These are phyloP conservation scores for Moesziomyces aphidis DNA, from an alignment of 1,284 basidiomycete species.

Conservation along the genomic window DNA sequence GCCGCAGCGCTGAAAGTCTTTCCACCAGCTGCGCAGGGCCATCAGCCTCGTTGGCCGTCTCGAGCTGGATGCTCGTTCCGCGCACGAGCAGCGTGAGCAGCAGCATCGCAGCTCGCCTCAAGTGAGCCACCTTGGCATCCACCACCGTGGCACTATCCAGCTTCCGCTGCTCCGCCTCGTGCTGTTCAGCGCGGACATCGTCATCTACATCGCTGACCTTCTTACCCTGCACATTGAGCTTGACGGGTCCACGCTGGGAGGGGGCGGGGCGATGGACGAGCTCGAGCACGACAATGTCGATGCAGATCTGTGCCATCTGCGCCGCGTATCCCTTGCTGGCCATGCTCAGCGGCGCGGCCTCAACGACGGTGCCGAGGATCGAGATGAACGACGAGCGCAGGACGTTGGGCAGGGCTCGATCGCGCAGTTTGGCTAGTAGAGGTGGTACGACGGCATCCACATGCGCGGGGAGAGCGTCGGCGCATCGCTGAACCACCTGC, in stretches of 20 bases:
- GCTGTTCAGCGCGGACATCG: conserved; percentile 19
- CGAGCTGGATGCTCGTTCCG: conserved; percentile 49
- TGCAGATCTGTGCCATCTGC: conserved; percentile 43
- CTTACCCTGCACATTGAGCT: conserved; percentile 35
- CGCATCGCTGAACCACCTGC: conserved; percentile 80
- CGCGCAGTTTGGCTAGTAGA: conserved; percentile 51
- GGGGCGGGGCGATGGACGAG: conserved; percentile 17
- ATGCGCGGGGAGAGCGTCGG: conserved; percentile 76
- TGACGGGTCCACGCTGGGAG: conserved; percentile 6
- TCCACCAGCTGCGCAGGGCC: conserved; percentile 4
- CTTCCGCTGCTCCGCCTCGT: conserved; percentile 23
- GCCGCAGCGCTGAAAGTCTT: conserved; percentile 37
- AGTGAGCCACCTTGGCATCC: conserved; percentile 57
- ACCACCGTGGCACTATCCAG: conserved; percentile 41
- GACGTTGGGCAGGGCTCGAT: conserved; percentile 52
- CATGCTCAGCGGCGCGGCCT: conserved; percentile 54
- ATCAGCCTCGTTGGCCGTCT: conserved; percentile 16
- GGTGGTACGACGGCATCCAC: conserved; percentile 46
- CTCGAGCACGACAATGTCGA: conserved; percentile 59
- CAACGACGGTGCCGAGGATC: conserved; percentile 63
- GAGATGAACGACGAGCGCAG: conserved; percentile 60
- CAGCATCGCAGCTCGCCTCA: conserved; percentile 60
- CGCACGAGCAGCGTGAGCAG: conserved; percentile 55
- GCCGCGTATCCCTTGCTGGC: conserved; percentile 31
- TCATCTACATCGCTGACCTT: conserved; percentile 11